Evolutionary conservation across 2,329 filamentous ascomycete genomes (phyloP), one percentile per base, ranked within the genome.

Genomic region (Aotearoamyces nothofagi): DNA sequence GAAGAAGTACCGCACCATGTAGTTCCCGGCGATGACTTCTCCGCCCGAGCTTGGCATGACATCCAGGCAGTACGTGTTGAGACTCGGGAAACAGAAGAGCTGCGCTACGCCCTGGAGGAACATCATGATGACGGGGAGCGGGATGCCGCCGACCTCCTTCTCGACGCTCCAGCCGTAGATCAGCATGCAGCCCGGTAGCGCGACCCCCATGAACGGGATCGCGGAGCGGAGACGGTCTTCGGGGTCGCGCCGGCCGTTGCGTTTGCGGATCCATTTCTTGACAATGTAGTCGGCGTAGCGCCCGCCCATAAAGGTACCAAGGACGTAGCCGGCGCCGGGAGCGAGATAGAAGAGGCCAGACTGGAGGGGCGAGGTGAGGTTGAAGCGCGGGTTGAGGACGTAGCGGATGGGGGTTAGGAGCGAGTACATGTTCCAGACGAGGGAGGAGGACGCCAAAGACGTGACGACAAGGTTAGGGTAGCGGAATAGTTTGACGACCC

Each of bases 51-150:
- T 61, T 38, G 77, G 77, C 73, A 86, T 82, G 9, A 87, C 79
- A 48, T 90, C 80, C 22, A 90, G 53, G 47, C 79, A 86, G 52
- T 90, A 86, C 0, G 78, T 80, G 48, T 86, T 84, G 36, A 86
- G 49, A 26, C 66, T 70, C 0, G 78, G 78, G 43, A 83, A 84
- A 41, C 75, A 79, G 44, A 82, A 79, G 5, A 84, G 55, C 49
- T 84, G 77, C 0, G 70, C 75, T 0, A 83, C 61, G 2, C 78
- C 79, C 44, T 84, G 78, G 2, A 78, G 34, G 45, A 84, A 84
- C 60, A 86, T 74, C 41, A 70, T 68, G 5, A 83, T 60, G 2
- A 83, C 74, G 0, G 78, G 78, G 4, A 78, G 45, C 0, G 63
- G 55, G 24, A 70, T 59, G 3, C 64, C 66, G 3, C 66, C 66